Base-by-base conservation (phyloP, 768 basidiomycete genomes). In the Sarcodon sp. region DNA sequence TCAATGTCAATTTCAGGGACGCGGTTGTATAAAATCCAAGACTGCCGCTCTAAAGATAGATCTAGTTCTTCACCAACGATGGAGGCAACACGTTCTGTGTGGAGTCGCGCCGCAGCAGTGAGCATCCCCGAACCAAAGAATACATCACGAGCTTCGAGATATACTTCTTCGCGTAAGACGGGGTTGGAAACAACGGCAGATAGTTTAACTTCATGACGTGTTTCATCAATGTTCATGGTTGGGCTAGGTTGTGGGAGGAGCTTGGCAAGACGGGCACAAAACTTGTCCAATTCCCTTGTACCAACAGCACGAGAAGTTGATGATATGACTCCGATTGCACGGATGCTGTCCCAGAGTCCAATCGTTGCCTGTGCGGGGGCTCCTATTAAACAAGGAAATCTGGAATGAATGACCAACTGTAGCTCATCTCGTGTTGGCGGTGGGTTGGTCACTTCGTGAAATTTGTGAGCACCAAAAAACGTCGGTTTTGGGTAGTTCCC, bases 401-500 rank as follows among this genome's bases (percentile, higher is more conserved):
- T 76, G 8, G 73, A 65, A 47, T 76, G 60, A 37, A 97, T 62
- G 54, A 98, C 93, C 27, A 66, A 66, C 18, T 68, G 67, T 34
- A 97, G 69, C 51, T 98, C 96, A 3, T 72, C 68, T 3, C 65
- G 55, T 0, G 75, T 73, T 0, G 89, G 89, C 0, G 80, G 65
- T 0, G 67, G 59, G 11, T 96, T 59, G 11, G 69, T 54, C 15
- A 93, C 68, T 51, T 93, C 87, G 44, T 73, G 66, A 57, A 89
- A 93, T 57, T 88, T 88, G 59, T 91, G 85, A 1, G 82, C 74
- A 10, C 90, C 91, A 55, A 87, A 83, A 66, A 97, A 99, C 1
- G 71, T 69, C 0, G 90, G 69, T 0, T 67, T 52, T 1, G 79
- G 67, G 56, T 83, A 77, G 1, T 59, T 62, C 15, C 70, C 73